Evolutionary conservation across 148 eudicot genomes (phyloP).

Genomic region (Chenopodium berlandieri): DNA sequence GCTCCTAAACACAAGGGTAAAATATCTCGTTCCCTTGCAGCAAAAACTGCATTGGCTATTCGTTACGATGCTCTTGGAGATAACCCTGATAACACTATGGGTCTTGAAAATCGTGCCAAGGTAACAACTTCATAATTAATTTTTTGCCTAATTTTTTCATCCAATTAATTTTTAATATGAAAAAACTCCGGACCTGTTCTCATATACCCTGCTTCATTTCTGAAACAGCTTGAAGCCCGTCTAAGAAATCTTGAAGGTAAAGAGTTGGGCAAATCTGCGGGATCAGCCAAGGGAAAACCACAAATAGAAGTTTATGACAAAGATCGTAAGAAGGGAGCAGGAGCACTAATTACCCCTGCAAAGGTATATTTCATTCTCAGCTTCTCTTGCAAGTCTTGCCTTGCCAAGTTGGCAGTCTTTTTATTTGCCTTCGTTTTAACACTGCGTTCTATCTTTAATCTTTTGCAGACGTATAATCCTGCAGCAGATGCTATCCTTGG

Average conservation of each 20-base stretch:
- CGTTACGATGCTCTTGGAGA: slow-evolving; percentile 95
- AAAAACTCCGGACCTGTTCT: slow-evolving; percentile 6
- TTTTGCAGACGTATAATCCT: slow-evolving; percentile 71
- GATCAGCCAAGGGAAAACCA: slow-evolving; percentile 94
- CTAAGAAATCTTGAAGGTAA: slow-evolving; percentile 82
- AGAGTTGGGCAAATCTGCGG: slow-evolving; percentile 82
- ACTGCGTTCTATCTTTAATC: slow-evolving; percentile 2
- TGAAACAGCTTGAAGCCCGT: slow-evolving; percentile 75
- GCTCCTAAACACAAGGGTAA: slow-evolving; percentile 96
- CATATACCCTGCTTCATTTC: background rate
- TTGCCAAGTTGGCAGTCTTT: background rate
- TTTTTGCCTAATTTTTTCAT: background rate
- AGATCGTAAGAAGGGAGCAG: slow-evolving; percentile 77
- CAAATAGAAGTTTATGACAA: slow-evolving; percentile 86
- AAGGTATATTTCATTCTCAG: slow-evolving; percentile 47
- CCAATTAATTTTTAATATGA: too few relatives aligned
- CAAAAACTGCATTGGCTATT: slow-evolving; percentile 83
- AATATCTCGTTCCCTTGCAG: slow-evolving; percentile 89
- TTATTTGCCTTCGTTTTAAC: background rate
- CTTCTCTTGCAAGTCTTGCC: background rate
- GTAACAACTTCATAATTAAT: slow-evolving; percentile 27
- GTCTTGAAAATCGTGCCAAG: slow-evolving; percentile 76
- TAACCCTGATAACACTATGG: slow-evolving; percentile 76
- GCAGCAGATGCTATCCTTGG: slow-evolving; percentile 78
- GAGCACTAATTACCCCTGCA: slow-evolving; percentile 82